Conservation (phyloP, 306 rosid species). For the Quercus parvula region DNA sequence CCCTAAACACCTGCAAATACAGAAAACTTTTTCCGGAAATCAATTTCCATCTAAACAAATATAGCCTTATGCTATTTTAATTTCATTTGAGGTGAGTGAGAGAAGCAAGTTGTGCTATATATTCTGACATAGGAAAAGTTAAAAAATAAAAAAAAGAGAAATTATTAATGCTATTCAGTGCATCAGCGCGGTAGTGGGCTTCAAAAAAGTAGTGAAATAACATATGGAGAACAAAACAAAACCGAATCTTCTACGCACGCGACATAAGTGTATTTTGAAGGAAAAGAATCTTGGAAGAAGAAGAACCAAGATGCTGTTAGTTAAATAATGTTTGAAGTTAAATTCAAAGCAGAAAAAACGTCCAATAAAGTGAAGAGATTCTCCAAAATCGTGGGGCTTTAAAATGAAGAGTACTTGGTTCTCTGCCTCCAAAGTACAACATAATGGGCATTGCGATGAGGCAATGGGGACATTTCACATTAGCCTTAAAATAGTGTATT, state of each 20-base stretch:
- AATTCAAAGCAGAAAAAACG: background rate
- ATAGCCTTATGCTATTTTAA: too few relatives aligned
- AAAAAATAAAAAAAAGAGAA: too few relatives aligned
- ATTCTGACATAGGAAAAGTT: too few relatives aligned
- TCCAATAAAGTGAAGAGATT: slow-evolving; percentile 17
- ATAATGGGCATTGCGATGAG: slow-evolving; percentile 23
- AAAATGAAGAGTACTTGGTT: slow-evolving; percentile 17
- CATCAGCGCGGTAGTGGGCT: background rate
- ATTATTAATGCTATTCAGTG: background rate
- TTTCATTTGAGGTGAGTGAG: too few relatives aligned
- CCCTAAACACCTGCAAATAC: too few relatives aligned
- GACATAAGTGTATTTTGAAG: background rate
- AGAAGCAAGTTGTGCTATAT: too few relatives aligned
- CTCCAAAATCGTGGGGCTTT: slow-evolving; percentile 26
- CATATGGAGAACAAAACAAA: background rate
- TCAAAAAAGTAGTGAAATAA: background rate
- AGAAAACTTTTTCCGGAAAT: too few relatives aligned
- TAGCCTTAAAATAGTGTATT: slow-evolving; percentile 11
- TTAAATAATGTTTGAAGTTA: slow-evolving; percentile 7
- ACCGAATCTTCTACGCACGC: background rate
- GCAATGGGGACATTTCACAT: background rate
- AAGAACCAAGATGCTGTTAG: slow-evolving; percentile 9
- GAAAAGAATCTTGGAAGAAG: slow-evolving; percentile 24
- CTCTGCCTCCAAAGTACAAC: slow-evolving; percentile 8
- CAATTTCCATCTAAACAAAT: too few relatives aligned